Evolutionary conservation across 768 basidiomycete genomes (phyloP), one percentile per base, ranked within the genome.

Genomic region (Boletus rubroflammeus): DNA sequence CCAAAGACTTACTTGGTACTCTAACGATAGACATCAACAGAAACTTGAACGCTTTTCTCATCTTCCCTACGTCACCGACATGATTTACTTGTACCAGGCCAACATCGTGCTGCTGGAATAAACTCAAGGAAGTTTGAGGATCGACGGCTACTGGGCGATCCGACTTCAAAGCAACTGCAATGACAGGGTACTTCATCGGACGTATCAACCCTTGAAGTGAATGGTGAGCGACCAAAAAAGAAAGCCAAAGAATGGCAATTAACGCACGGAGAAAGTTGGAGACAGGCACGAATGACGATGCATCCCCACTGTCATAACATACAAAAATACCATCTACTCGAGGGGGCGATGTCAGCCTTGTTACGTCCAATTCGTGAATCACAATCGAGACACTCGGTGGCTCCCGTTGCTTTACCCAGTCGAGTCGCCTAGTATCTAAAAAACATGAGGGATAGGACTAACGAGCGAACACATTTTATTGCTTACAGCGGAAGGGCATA

Each of bases 101-200:
- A 8, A 86, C 82, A 60, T 90, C 86, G 67, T 87, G 87, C 32
- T 75, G 72, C 32, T 78, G 72, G 39, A 88, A 75, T 39, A 85
- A 67, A 19, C 70, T 73, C 21, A 74, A 61, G 5, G 82, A 84
- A 44, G 70, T 71, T 50, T 76, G 71, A 10, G 86, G 82, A 58
- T 86, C 78, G n/a, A 91, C 75, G 38, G 73, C 74, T 36, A 73
- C 75, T 19, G 76, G 76, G 19, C 87, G 73, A 64, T 96, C 90
- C 6, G 86, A 85, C 69, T 97, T 98, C 75, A 93, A 93, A 5
- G 90, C 92, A 14, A 98, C 75, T 13, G 93, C 88, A 42, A 96
- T 78, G 25, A 81, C 73, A 9, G 88, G 81, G 35, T 88, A 72
- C 54, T 79, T 80, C 64, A 82, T 72, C 48, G 77, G 73, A 62